Evolutionary conservation across 176 grass and related monocot species (phyloP).

Genomic region (Triticum monococcum): DNA sequence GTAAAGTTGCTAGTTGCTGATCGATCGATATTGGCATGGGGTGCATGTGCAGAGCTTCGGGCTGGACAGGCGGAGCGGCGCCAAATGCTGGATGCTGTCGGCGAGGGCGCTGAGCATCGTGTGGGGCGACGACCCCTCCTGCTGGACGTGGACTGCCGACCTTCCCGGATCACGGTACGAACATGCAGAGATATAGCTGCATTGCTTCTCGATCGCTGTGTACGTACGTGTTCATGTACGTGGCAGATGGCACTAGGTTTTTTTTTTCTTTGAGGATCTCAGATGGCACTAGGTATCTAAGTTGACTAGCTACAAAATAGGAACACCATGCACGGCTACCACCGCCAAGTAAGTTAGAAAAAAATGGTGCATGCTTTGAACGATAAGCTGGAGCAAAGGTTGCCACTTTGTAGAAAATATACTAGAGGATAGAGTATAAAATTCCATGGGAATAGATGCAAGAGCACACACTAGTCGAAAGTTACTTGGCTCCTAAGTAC

Average conservation of each 20-base stretch:
- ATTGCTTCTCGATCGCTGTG: not conserved
- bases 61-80: slow-evolving; percentile 60
- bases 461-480: not conserved
- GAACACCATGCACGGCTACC: not conserved
- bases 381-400: not conserved
- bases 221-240: not conserved
- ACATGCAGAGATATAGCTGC: not conserved
- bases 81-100: slow-evolving; percentile 85
- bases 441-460: not conserved
- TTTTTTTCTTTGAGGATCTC: no score
- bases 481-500: not conserved
- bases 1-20: not conserved
- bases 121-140: slow-evolving; percentile 36
- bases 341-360: not conserved
- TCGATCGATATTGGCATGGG: not conserved
- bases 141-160: slow-evolving; percentile 58
- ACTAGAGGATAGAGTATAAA: not conserved
- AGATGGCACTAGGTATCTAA: no score
- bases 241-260: not conserved
- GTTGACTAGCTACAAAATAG: not conserved
- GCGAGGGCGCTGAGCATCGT: slow-evolving; percentile 64
- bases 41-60: slow-evolving; percentile 50
- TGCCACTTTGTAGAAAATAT: not conserved
- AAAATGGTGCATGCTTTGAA: not conserved
- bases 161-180: slow-evolving; percentile 58